Conservation (phyloP, 495 filamentous ascomycete genomes). For the Saxophila tyrrhenica region DNA sequence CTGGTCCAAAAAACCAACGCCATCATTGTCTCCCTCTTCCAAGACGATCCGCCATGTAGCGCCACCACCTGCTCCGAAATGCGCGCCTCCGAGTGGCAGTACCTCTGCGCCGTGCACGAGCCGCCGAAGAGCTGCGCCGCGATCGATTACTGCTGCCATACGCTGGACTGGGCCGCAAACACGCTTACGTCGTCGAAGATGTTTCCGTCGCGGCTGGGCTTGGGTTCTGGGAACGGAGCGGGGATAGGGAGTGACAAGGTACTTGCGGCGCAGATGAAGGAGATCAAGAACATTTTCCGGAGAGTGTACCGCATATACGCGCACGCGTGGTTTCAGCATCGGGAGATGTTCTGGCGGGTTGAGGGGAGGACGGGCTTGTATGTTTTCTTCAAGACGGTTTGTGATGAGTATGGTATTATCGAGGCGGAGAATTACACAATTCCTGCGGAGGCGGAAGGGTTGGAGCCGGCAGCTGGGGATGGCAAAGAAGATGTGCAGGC, state of each 20-base stretch:
- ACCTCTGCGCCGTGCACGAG: slow-evolving; percentile 94
- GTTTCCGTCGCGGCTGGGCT: slow-evolving; percentile 77
- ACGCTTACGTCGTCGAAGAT: slow-evolving; percentile 80
- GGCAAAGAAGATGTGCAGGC: slow-evolving; percentile 17
- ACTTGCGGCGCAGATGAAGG: slow-evolving; percentile 52
- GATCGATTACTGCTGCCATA: slow-evolving; percentile 98
- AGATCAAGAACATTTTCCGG: slow-evolving; percentile 87
- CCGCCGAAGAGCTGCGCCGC: slow-evolving; percentile 90
- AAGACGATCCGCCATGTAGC: slow-evolving; percentile 79
- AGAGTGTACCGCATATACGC: slow-evolving; percentile 93
- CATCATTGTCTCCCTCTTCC: slow-evolving; percentile 81
- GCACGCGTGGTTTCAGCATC: slow-evolving; percentile 97
- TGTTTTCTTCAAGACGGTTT: slow-evolving; percentile 92
- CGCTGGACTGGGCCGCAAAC: slow-evolving; percentile 90
- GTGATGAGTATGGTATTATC: slow-evolving; percentile 77
- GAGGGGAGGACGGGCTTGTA: slow-evolving; percentile 81
- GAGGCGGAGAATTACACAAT: slow-evolving; percentile 92
- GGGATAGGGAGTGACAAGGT: slow-evolving; percentile 3
- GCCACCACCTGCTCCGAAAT: slow-evolving; percentile 86
- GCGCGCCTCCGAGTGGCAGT: slow-evolving; percentile 98
- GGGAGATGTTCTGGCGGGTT: slow-evolving; percentile 91
- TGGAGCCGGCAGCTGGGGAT: slow-evolving; percentile 34
- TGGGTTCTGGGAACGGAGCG: slow-evolving; percentile 47
- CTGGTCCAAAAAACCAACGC: slow-evolving; percentile 86
- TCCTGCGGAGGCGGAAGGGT: slow-evolving; percentile 80